These are phyloP conservation scores for Plasmopara muralis DNA, from an alignment of 352 stramenopile species.

Conservation along the genomic window DNA sequence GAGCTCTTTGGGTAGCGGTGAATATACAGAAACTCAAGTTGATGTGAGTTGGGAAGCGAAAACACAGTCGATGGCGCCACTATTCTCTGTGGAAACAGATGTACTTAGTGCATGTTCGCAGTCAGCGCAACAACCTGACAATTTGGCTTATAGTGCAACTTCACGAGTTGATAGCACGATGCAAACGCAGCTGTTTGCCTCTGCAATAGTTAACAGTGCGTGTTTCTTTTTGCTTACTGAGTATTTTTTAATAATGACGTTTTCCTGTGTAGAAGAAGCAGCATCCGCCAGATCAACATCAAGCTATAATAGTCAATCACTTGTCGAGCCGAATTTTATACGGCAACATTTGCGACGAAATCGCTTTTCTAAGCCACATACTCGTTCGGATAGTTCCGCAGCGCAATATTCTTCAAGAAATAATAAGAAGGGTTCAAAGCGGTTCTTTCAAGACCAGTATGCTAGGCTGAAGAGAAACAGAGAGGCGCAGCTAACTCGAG, in stretches of 20 bases:
- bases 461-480: constrained; percentile 44
- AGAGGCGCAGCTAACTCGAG: constrained; percentile 43
- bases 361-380: constrained; percentile 30
- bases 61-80: constrained; percentile 56
- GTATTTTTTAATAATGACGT: not conserved
- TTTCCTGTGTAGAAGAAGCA: constrained; percentile 6
- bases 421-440: constrained; percentile 29
- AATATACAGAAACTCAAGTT: constrained; percentile 51
- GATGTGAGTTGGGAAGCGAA: constrained; percentile 66
- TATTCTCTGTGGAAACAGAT: constrained; percentile 73
- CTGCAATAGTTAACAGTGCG: constrained; percentile 17
- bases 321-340: constrained; percentile 4
- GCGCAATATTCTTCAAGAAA: constrained; percentile 15
- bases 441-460: constrained; percentile 62
- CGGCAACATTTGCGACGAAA: not conserved
- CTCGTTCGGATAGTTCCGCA: constrained; percentile 2
- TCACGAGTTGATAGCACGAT: constrained; percentile 17
- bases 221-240: not conserved
- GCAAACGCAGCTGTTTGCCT: constrained; percentile 44
- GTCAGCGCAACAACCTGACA: constrained; percentile 4
- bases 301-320: constrained; percentile 5
- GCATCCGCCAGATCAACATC: constrained; percentile 4
- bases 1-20: constrained; percentile 34
- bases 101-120: constrained; percentile 24
- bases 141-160: constrained; percentile 1